Conservation (phyloP, 345 rosid species). For the Citrus trifoliata region DNA sequence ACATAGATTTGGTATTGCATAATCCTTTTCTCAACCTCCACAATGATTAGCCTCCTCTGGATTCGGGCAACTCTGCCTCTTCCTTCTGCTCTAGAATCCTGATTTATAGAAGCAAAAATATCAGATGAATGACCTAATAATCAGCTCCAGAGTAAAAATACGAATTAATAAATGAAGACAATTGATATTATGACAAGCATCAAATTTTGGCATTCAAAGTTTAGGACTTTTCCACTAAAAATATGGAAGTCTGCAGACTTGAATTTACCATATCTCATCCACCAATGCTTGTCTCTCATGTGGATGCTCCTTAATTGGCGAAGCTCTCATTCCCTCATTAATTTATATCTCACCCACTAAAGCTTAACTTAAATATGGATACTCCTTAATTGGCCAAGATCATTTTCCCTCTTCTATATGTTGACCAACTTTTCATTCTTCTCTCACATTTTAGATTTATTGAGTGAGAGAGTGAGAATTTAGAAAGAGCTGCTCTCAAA, state of each 20-base stretch:
- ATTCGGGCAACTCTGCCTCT: conserved; percentile 80
- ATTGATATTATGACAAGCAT: neutral
- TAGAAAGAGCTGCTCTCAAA: no score
- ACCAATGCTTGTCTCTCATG: no score
- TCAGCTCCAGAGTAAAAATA: neutral
- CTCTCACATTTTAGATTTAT: no score
- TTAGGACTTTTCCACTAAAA: neutral
- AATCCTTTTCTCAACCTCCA: conserved; percentile 80
- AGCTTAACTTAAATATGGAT: no score
- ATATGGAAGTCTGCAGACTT: neutral
- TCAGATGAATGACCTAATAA: neutral
- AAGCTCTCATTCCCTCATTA: no score
- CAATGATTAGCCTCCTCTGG: conserved; percentile 78
- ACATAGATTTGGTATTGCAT: conserved; percentile 68
- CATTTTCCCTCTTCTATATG: no score
- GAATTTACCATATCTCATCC: no score
- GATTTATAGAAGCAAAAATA: conserved; percentile 17
- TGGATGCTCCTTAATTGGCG: no score
- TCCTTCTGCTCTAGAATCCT: conserved; percentile 93
- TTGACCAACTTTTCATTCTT: no score
- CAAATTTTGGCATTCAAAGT: neutral
- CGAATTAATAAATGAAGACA: neutral
- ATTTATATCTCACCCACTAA: no score
- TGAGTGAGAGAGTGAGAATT: no score
- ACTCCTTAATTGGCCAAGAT: no score